Base-by-base conservation (phyloP, 2,329 filamentous ascomycete genomes). In the Cryphonectria parasitica region DNA sequence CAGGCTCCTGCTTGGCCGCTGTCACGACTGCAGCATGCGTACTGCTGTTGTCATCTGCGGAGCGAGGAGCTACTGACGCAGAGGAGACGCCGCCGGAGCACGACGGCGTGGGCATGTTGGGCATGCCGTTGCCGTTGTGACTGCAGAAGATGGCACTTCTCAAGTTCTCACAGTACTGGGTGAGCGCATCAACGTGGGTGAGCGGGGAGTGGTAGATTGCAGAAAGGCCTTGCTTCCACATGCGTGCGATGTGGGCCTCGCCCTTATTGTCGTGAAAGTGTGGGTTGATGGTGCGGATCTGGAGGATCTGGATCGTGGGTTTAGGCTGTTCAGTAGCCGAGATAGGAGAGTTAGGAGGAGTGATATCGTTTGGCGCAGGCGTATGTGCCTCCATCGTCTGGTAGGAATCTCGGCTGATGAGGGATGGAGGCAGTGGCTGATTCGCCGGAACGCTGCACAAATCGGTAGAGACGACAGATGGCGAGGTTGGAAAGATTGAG, bases 181-280 rank as follows among this genome's bases (percentile, higher is more conserved):
- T 22, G 19, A 72, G 34, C 19, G 15, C 45, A 19, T 22, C 68
- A 54, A 58, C 39, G 28, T n/a, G 65, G 64, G 58, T 72, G 36
- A 73, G 61, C 1, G 31, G 71, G 19, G 67, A 75, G 69, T 79
- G 77, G 71, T 77, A 78, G 17, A 80, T 73, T 36, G 74, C 74
- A 4, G 76, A 77, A 8, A 80, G 76, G 0, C 75, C 78, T 49
- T 75, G 74, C 10, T 72, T 71, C 74, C 76, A 78, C 78, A 80
- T 79, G 41, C 71, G 60, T 19, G 67, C 68, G 54, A 79, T 75
- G 61, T 80, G 78, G 0, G 69, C 71, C 7, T 77, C 74, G 34
- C 75, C 77, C 8, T 77, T 77, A 62, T 56, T 60, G n/a, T 77
- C 74, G 73, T 80, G 78, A 61, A 77, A 74, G 68, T 80, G 78